phyloP scores from a whole-genome alignment of 306 rosid species.

The Argentina anserina region DNA sequence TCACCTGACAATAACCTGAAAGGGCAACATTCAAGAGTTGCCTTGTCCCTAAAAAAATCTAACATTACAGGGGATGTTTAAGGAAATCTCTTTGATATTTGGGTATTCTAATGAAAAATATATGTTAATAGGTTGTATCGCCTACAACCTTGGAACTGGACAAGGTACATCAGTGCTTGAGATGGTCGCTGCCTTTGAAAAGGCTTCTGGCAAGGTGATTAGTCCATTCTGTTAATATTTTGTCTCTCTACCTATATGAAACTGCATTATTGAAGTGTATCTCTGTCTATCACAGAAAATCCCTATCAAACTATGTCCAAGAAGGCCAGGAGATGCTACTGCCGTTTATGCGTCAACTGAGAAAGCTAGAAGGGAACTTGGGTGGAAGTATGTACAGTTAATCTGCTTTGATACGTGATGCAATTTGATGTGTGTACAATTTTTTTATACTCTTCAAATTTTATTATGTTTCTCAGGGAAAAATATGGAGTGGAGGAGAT shows the following conservation, averaged over 20 bases:
- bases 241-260: neutral
- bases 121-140: conserved; percentile 63
- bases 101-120: conserved; percentile 19
- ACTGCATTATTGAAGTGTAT: neutral
- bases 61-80: neutral
- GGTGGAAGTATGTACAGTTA: conserved; percentile 73
- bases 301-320: conserved; percentile 62
- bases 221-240: neutral
- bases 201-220: conserved; percentile 74
- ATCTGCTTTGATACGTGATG: neutral
- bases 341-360: conserved; percentile 86
- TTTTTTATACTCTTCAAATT: neutral
- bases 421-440: neutral
- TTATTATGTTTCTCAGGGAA: conserved; percentile 33
- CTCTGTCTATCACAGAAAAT: conserved; percentile 52
- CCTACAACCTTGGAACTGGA: conserved; percentile 92
- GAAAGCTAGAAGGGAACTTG: conserved; percentile 80
- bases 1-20: neutral
- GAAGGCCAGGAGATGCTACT: conserved; percentile 89
- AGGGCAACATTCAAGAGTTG: conserved; percentile 14
- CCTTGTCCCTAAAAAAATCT: neutral
- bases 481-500: conserved; percentile 67
- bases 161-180: conserved; percentile 85
- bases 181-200: conserved; percentile 89
- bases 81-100: neutral